Evolutionary conservation across 2,329 filamentous ascomycete species (phyloP), one percentile per base, ranked within the genome.

Genomic region (Penicillium sp.): DNA sequence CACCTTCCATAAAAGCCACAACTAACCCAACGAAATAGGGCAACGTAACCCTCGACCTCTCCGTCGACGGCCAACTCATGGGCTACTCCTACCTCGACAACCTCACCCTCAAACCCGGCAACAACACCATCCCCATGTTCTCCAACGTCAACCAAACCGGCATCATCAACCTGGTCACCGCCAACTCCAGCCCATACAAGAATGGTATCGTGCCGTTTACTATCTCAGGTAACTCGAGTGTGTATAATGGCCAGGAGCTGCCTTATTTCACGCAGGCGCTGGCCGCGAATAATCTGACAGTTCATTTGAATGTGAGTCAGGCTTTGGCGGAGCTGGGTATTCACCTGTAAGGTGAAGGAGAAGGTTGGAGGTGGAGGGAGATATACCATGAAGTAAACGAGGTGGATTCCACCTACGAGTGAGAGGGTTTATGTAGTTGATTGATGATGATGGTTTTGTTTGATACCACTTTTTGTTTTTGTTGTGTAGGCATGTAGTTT

Each of bases 11-110:
- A 35, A 48, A 41, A 20, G 39, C 37, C 37, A 20, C 25, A 5
- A 35, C 51, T 31, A 60, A 63, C 61, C 50, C 63, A 37, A 39
- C 15, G 48, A 5, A 39, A 17, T 47, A 76, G 68, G 86, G 85
- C 59, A 85, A 87, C 63, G 76, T 88, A 1, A 84, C 83, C 10
- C 75, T 87, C 66, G 73, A 81, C 62, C 79, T 88, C 60, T 76
- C 76, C 42, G 76, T 83, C 49, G 76, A 78, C 42, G 78, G 77
- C 48, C 78, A 73, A 5, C 17, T 69, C 4, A 80, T 88, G 59
- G 86, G 85, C 34, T 77, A 76, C 53, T 68, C 81, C 6, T 79
- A 78, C 31, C 74, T 88, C 14, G 71, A 78, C 38, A 67, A 86
- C 67, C 74, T 88, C 41, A 72, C 79, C 22, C 74, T 88, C 25